Percentiles rank a stretch among this genome's conserved stretches.
Evolutionary conservation across 345 rosid species (phyloP).

Genomic region (Bruguiera parviflora): DNA sequence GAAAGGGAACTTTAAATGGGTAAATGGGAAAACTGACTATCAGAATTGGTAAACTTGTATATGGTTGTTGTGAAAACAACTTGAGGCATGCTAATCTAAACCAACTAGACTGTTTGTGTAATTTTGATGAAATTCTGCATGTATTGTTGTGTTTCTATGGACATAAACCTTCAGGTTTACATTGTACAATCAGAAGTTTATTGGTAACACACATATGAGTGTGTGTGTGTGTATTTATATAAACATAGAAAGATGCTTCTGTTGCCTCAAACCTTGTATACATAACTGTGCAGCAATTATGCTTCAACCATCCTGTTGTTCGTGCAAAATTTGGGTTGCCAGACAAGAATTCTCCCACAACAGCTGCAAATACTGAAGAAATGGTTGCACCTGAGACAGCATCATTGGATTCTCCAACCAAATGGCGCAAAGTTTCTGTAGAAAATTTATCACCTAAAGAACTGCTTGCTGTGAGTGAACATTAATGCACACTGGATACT

Average conservation of each 20-base stretch:
- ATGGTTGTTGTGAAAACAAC: background rate
- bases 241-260: background rate
- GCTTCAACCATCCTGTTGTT: slow-evolving; percentile 56
- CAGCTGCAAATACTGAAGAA: slow-evolving; percentile 13
- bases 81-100: background rate
- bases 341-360: slow-evolving; percentile 26
- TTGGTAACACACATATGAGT: background rate
- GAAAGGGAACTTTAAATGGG: too few relatives aligned
- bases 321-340: slow-evolving; percentile 65
- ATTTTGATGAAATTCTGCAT: too few relatives aligned
- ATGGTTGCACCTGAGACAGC: slow-evolving; percentile 15
- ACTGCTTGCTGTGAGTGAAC: slow-evolving; percentile 57
- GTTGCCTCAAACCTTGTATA: background rate
- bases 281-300: slow-evolving; percentile 55
- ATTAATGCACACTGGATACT: slow-evolving; percentile 7
- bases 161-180: background rate
- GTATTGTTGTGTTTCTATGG: background rate
- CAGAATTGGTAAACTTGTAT: too few relatives aligned
- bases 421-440: slow-evolving; percentile 29
- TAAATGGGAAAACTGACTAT: too few relatives aligned
- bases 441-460: slow-evolving; percentile 53
- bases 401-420: slow-evolving; percentile 28
- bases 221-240: too few relatives aligned
- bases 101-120: background rate
- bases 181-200: background rate